phyloP scores from a whole-genome alignment of 257 asterid genomes.

The Haberlea rhodopensis region DNA sequence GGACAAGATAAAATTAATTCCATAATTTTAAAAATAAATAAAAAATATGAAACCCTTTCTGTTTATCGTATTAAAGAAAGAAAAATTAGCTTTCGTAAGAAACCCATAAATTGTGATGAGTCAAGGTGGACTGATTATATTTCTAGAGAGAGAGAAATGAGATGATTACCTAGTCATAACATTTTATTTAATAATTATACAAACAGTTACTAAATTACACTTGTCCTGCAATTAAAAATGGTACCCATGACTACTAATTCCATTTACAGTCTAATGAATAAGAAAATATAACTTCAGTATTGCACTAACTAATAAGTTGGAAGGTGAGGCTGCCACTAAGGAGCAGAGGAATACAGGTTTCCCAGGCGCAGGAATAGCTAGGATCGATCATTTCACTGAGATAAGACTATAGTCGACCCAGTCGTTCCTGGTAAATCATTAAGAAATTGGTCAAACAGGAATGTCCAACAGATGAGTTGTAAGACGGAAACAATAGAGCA shows the following conservation, averaged over 20 bases:
- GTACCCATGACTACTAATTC: background rate
- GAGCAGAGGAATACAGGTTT: background rate
- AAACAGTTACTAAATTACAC: background rate
- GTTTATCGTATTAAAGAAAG: too few relatives aligned
- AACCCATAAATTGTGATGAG: too few relatives aligned
- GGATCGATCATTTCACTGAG: background rate
- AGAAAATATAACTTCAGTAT: too few relatives aligned
- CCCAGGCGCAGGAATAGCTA: too few relatives aligned
- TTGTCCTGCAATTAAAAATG: background rate
- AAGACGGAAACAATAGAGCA: background rate
- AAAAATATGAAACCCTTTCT: too few relatives aligned
- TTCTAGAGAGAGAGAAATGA: too few relatives aligned
- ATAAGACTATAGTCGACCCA: slow-evolving; percentile 39
- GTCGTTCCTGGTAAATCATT: slow-evolving; percentile 41
- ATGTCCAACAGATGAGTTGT: background rate
- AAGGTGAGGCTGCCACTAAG: background rate
- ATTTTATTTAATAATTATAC: too few relatives aligned
- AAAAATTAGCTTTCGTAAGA: too few relatives aligned
- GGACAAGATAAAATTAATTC: too few relatives aligned
- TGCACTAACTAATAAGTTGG: background rate
- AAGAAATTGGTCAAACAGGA: slow-evolving; percentile 3
- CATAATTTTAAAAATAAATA: too few relatives aligned
- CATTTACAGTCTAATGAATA: background rate
- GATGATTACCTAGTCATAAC: too few relatives aligned
- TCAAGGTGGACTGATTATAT: too few relatives aligned